Evolutionary conservation across 177 flowering plant species (phyloP), one percentile per base, ranked within the genome.

Genomic region (Vitis hybrid): DNA sequence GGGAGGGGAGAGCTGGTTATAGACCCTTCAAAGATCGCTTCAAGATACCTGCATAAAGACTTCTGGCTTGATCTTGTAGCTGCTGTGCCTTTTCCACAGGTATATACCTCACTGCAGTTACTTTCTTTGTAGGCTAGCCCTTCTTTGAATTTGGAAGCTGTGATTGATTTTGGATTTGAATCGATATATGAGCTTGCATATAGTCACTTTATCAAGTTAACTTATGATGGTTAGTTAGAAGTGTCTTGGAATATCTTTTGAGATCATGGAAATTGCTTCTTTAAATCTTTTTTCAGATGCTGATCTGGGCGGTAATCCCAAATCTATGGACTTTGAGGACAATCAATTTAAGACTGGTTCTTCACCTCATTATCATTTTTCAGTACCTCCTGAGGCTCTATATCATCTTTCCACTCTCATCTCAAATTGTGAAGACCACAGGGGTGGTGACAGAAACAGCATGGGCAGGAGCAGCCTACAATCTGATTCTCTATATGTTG

Each of bases 401-500:
- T 68, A 85, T 85, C 49, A 87, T 82, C 15, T 85, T 81, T 75
- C 92, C 91, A 9, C 84, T 89, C 35, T 81, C 88, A 11, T 78
- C 79, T 49, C 81, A 86, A 80, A 86, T 88, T 49, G 75, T 80
- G 70, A 85, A 85, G 75, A 73, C 89, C 15, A 78, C 86, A 6
- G 93, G 93, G 10, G 86, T 87, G 64, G 74, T 89, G 70, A 80
- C 81, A 52, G 87, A 86, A 78, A 88, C 84, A 54, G 85, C 96
- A 24, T 90, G 93, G 96, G 89, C 88, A 6, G 91, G 93, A 1
- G 96, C 91, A 16, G 91, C 88, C 2, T 90, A 87, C 70, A 87
- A 90, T 70, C 75, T 91, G 60, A 79, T 89, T 81, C 91, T 91
- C 58, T 91, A 77, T 67, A 83, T 87, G 87, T 56, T 91, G 75